Base-by-base conservation (phyloP, 179 eudicot species). In the Spergularia azorica region DNA sequence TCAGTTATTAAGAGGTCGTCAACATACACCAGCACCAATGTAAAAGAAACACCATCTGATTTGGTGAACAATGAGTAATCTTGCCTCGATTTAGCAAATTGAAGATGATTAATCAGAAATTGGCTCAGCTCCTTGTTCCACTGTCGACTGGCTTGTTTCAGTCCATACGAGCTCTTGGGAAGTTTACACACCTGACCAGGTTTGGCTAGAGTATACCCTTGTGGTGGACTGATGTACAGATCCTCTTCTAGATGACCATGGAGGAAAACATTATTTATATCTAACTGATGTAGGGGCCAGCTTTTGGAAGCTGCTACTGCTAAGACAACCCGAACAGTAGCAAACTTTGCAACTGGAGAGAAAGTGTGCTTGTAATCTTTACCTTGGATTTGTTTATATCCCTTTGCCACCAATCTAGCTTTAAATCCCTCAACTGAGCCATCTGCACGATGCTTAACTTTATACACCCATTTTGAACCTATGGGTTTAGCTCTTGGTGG, bases 401-500 rank as follows among this genome's bases (percentile, higher is more conserved):
- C 21, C 21, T 21, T 21, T 21, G 50, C 72, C 5, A 21, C 36
- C 9, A 51, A 48, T 17, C 21, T 21, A 21, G 21, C 21, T 21
- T 68, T 68, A 2, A 5, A 68, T 12, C 72, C 15, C 26, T 68
- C 57, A 3, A 68, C 4, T 6, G 13, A 46, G 13, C 72, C 72
- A 51, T 68, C 58, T 15, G 72, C 52, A 17, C 43, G n/a, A 9
- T 15, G 32, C 17, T 68, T 68, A 3, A n/a, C 16, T 46, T 68
- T 68, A 57, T 13, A 68, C 36, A 68, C 72, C 72, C 72, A 68
- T 17, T 48, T 68, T 3, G 13, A 68, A 6, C 72, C 38, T 5
- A 51, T 46, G 1, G 72, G 32, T 17, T 46, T 68, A 3, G 48
- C 48, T 0, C 36, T 26, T 0, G 26, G 57, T 51, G 56, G 58